Base-by-base conservation (phyloP, 139 green algal species). In the Tetradesmus lagerheimii region DNA sequence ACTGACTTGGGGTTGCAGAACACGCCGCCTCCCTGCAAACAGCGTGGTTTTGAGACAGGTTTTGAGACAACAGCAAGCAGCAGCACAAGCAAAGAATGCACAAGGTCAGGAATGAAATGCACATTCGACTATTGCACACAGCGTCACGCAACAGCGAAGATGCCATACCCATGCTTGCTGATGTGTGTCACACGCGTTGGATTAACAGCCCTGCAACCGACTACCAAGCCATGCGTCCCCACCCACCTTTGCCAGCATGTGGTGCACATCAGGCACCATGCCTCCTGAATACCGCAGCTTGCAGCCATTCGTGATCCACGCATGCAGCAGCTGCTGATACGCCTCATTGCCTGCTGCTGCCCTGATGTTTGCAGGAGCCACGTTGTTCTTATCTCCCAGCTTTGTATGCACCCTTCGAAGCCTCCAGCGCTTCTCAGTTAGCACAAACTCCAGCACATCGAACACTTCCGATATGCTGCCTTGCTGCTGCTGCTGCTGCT, bases 201-300 rank as follows among this genome's bases (percentile, higher is more conserved):
- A n/a, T 74, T 16, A 74, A 74, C 25, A 29, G n/a, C n/a, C n/a
- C n/a, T n/a, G n/a, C n/a, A n/a, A n/a, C n/a, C n/a, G n/a, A n/a
- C n/a, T n/a, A n/a, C 66, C 4, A 16, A 76, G 6, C 29, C 67
- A 37, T 23, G 16, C 29, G 8, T 34, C 18, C 31, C 2, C 8
- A 41, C 90, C 14, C 76, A 94, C 95, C 93, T 98, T 97, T 18
- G 93, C 91, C 1, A 99, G 77, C 1, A 98, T 97, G 91, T 99
- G 96, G 76, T 99, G 96, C 35, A 99, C 91, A 66, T 99, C 97
- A 2, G 96, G 94, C 78, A 98, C 96, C 93, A 98, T 96, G 47
- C 94, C 94, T 11, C 95, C 95, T 35, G 91, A 95, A 92, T 99
- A 99, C 2, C 94, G 75, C 84, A 97, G 88, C 3, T 92, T 96